Evolutionary conservation across 2,329 filamentous ascomycete species (phyloP), one percentile per base, ranked within the genome.

Genomic region (Trichoderma gracile): DNA sequence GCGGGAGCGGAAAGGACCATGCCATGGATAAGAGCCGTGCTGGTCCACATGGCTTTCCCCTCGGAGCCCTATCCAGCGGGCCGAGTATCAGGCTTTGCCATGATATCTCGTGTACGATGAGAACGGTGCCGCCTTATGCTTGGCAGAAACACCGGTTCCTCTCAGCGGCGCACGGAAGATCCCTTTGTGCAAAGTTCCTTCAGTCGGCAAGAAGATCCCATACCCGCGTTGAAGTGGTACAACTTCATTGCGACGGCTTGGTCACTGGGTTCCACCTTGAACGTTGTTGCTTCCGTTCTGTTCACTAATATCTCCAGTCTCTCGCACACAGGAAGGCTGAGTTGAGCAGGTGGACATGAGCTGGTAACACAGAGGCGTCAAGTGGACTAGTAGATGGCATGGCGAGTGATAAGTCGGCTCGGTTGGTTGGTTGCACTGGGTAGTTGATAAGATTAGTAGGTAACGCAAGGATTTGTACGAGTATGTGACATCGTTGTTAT

Each of bases 1-100:
- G 47, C 53, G 58, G 58, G 38, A 54, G 46, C 49, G 47, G 49
- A 54, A 33, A 46, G 17, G 10, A 62, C 19, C 23, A 38, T 27
- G 56, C 45, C 8, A 57, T 59, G 56, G 30, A 46, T 49, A 49
- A 49, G 19, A 42, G 33, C 56, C 56, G 56, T 59, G 56, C 15
- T 59, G 56, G 50, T 59, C 45, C 56, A 50, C 56, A 30, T 49
- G 15, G 23, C 19, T 12, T 59, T 49, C 43, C 40, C 21, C 56
- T 59, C 15, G 43, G 30, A 21, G 43, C 21, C 50, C 21, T 60
- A n/a, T 49, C 33, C 38, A 10, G 14, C 14, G 21, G 19, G 19
- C 9, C 19, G 15, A 40, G 17, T 23, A n/a, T n/a, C 6, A 49
- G 43, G 45, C 45, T 25, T 56, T 45, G 27, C 23, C 14, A 54